Base-by-base conservation (phyloP, 495 filamentous ascomycete genomes). In the Evansstolkia leycettana region DNA sequence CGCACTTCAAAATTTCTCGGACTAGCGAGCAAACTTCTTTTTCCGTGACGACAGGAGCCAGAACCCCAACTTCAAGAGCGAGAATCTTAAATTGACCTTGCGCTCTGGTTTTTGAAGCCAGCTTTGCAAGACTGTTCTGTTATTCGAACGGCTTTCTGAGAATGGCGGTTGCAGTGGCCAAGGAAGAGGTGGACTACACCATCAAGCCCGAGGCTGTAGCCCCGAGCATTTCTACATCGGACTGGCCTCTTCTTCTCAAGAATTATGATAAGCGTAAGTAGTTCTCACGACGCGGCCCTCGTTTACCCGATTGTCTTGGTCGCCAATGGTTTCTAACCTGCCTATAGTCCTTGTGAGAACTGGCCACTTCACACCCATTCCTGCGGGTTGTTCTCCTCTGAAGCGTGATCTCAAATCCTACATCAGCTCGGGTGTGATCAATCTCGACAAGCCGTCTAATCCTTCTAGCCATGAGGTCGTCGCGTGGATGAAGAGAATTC, bases 401-500 rank as follows among this genome's bases (percentile, higher is more conserved):
- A 86, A 81, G 57, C 84, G 90, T 59, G 88, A 94, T 50, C 70
- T 98, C 47, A 94, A 94, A 66, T 83, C 80, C 29, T 98, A 94
- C 59, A 78, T 98, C 48, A 84, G 79, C 57, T 90, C 83, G 42
- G 90, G 90, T 59, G 90, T 96, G 18, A 95, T 98, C 65, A 96
- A 96, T 62, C 77, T 93, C 35, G 90, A 96, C 71, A 98, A 98
- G 61, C 90, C 90, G 23, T 86, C 87, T 11, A 98, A 98, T 67
- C 90, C 90, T 13, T 94, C 85, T 38, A 90, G 83, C 50, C 90
- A 98, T 68, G 90, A 98, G 60, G 92, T 96, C 28, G 90, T 98
- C 48, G 86, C 90, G 36, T 98, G 90, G 92, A 78, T 95, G 40
- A 98, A 98, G 78, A 76, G 87, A 37, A 94, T 96, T 45, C 67